phyloP scores from a whole-genome alignment of 129 eudicot species.

The Ambrosia artemisiifolia region DNA sequence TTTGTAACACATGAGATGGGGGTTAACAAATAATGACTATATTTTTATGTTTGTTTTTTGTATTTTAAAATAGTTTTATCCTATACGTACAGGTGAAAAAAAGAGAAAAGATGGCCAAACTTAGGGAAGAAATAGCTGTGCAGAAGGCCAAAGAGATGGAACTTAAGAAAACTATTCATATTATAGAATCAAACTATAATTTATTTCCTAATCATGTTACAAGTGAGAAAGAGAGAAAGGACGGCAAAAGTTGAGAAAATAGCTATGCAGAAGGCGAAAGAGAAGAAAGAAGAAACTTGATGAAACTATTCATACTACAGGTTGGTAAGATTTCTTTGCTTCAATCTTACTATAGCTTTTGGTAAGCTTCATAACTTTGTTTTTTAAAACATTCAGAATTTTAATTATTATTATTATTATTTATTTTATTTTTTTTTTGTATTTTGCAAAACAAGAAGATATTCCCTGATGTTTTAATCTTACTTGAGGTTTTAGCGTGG shows the following conservation, averaged over 20 bases:
- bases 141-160: conserved; percentile 91
- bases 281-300: too few species aligned
- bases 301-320: conserved; percentile 34
- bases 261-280: too few species aligned
- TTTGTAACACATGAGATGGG: background rate
- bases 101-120: conserved; percentile 86
- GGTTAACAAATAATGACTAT: background rate
- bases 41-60: background rate
- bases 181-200: background rate
- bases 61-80: background rate
- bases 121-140: conserved; percentile 94
- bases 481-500: background rate
- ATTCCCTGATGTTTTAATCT: background rate
- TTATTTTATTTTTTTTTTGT: background rate
- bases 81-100: conserved; percentile 51
- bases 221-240: too few species aligned
- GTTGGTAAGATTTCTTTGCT: conserved; percentile 36
- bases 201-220: too few species aligned
- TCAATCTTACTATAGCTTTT: background rate
- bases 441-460: background rate
- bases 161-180: conserved; percentile 86
- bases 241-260: too few species aligned
- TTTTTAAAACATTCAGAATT: background rate
- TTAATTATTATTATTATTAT: background rate
- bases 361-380: background rate